Base-by-base conservation (phyloP, 1,284 basidiomycete species). In the Marasmius fiardii region DNA sequence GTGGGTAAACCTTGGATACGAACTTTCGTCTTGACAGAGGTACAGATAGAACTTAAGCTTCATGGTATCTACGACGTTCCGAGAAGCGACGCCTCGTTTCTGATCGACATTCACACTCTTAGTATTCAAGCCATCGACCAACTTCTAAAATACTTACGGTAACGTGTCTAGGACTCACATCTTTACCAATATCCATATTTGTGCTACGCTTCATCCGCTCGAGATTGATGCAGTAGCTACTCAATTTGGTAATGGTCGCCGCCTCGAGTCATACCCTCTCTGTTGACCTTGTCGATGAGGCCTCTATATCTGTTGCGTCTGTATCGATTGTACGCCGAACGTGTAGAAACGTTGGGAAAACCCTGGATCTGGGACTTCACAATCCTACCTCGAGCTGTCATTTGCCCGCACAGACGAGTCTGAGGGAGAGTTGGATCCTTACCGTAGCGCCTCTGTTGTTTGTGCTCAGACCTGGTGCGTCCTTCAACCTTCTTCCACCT, bases 381-480 rank as follows among this genome's bases (percentile, higher is more conserved):
- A 43, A 43, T 34, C 33, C 44, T 11, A 49, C 53, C 2, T 6
- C 4, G 10, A 28, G 10, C 6, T 54, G 53, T 50, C 34, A 37
- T 11, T 43, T 54, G 28, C 24, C 20, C 1, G 16, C 18, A 18
- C 53, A 54, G 45, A 37, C 26, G 28, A 7, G 18, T 12, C 37
- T 54, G 24, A 41, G 21, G 37, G 48, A 34, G 8, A 45, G 20
- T 16, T 54, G 53, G 53, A 54, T 21, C 16, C 12, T 39, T 4
- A 35, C 21, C 4, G 45, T 47, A 11, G 53, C 53, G 20, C 20
- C 37, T 10, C 41, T 54, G 21, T 54, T 35, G 23, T 54, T 44
- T 33, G n/a, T 39, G 10, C 34, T 47, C 4, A 54, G 43, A 43
- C 44, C 53, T 50, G 53, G 53, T 54, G 43, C 24, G 44, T 14